Base-by-base conservation (phyloP, 768 basidiomycete genomes). In the Heimioporus sp. region DNA sequence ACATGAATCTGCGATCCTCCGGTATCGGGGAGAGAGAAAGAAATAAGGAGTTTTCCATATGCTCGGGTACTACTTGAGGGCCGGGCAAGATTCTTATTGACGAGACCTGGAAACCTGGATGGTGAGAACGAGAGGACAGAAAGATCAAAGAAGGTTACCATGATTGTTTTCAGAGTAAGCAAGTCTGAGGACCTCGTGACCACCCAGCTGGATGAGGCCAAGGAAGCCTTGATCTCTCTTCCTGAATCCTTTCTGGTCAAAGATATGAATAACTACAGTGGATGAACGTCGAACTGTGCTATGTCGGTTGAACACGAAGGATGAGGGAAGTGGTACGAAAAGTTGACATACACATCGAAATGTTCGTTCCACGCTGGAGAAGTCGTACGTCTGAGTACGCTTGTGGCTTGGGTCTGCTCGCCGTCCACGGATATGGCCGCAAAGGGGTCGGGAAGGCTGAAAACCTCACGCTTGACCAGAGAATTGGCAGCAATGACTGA, bases 161-260 rank as follows among this genome's bases (percentile, higher is more conserved):
- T 74, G 70, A 50, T 73, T 73, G 62, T 72, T 74, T 41, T 61
- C 67, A n/a, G 82, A 81, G 56, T 76, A 67, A 24, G 72, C 58
- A 42, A 84, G n/a, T n/a, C n/a, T n/a, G n/a, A n/a, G 72, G 15
- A 79, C 82, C 55, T 85, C 80, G 37, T 78, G 59, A 43, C 79
- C 83, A 2, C 75, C 63, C 35, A 86, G 72, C 54, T 78, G 82
- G 62, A 82, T 73, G 13, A 85, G 72, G 43, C 80, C 85, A 37
- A 85, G 73, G 57, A 83, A 85, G 10, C 82, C 92, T 75, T 94
- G 92, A 66, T 94, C 92, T 60, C 85, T 82, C 68, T 84, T 85
- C 73, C 80, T 92, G 73, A 90, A 93, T 69, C 90, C 92, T 64
- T 83, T 80, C 70, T 92, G 86, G 76, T 96, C 93, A 65, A 94